These are phyloP conservation scores for Melanomma pulvis-pyrius DNA, from an alignment of 495 filamentous ascomycete genomes.

Conservation along the genomic window DNA sequence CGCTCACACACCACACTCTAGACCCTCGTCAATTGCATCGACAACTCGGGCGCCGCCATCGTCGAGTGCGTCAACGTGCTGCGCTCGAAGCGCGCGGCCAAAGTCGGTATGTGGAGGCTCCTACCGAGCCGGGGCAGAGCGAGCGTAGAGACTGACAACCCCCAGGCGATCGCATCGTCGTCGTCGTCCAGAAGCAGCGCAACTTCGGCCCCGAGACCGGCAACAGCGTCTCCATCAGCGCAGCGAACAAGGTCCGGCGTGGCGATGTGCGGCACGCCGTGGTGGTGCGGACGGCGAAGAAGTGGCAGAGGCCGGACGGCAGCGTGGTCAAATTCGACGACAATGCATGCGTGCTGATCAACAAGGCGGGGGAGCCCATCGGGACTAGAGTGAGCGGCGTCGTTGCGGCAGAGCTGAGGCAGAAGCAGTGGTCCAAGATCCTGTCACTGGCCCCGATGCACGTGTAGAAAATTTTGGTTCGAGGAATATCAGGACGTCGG, in stretches of 20 bases:
- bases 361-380: constrained; percentile 94
- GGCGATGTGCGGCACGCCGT: constrained; percentile 97
- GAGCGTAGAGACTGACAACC: background rate
- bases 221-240: constrained; percentile 58
- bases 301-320: constrained; percentile 82
- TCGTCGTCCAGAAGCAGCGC: constrained; percentile 95
- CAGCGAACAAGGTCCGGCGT: constrained; percentile 89
- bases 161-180: constrained; percentile 92
- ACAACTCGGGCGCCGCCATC: constrained; percentile 97
- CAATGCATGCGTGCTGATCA: constrained; percentile 96
- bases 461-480: constrained; percentile 16
- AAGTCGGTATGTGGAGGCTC: constrained; percentile 81
- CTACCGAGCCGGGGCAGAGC: background rate
- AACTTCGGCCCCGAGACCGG: constrained; percentile 69
- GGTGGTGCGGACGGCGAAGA: constrained; percentile 87
- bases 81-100: constrained; percentile 85
- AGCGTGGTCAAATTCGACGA: constrained; percentile 92
- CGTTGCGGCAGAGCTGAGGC: constrained; percentile 81
- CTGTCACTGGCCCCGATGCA: constrained; percentile 93
- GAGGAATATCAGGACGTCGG: background rate
- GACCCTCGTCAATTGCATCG: constrained; percentile 99
- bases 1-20: constrained; percentile 47
- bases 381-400: constrained; percentile 90
- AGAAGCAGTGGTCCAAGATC: constrained; percentile 96
- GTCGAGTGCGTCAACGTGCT: constrained; percentile 95